Conservation (phyloP, 2,329 filamentous ascomycete species). For the Aspergillus flavus region DNA sequence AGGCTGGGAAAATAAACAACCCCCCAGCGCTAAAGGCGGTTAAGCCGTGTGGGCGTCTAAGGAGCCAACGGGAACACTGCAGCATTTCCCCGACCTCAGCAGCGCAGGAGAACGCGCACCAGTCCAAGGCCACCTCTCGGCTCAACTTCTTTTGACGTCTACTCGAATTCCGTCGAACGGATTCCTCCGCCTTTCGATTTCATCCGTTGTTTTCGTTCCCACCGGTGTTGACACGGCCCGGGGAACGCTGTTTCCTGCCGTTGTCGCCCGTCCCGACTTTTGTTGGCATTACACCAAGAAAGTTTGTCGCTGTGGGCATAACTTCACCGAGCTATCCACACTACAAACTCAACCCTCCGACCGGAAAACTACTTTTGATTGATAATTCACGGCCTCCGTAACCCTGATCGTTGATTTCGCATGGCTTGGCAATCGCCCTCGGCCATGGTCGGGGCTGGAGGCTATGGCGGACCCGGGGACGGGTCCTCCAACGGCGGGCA, state of each 20-base stretch:
- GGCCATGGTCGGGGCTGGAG: slow-evolving; percentile 61
- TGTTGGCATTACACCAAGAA: slow-evolving; percentile 26
- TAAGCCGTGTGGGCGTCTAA: slow-evolving; percentile 25
- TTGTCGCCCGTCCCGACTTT: slow-evolving; percentile 19
- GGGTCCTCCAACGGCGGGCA: slow-evolving; percentile 48
- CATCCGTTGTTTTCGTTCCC: slow-evolving; percentile 14
- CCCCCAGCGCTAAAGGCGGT: slow-evolving; percentile 29
- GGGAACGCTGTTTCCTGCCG: slow-evolving; percentile 28
- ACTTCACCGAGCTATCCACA: slow-evolving; percentile 12
- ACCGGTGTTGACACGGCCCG: slow-evolving; percentile 26
- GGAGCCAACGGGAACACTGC: slow-evolving; percentile 23
- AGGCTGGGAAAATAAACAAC: slow-evolving; percentile 11
- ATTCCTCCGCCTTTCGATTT: slow-evolving; percentile 7
- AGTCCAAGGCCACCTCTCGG: slow-evolving; percentile 7
- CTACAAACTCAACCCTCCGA: slow-evolving; percentile 7
- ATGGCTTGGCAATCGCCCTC: slow-evolving; percentile 75
- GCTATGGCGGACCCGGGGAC: slow-evolving; percentile 51
- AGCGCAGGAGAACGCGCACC: slow-evolving; percentile 23
- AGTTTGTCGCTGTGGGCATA: slow-evolving; percentile 21
- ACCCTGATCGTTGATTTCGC: slow-evolving; percentile 24
- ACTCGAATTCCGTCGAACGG: slow-evolving; percentile 7
- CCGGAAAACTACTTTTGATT: slow-evolving; percentile 1
- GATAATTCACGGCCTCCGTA: neutral
- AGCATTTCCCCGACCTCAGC: slow-evolving; percentile 20
- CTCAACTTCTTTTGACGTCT: slow-evolving; percentile 1